Evolutionary conservation across 129 eudicot genomes (phyloP).

Genomic region (Kitagawia praeruptora): DNA sequence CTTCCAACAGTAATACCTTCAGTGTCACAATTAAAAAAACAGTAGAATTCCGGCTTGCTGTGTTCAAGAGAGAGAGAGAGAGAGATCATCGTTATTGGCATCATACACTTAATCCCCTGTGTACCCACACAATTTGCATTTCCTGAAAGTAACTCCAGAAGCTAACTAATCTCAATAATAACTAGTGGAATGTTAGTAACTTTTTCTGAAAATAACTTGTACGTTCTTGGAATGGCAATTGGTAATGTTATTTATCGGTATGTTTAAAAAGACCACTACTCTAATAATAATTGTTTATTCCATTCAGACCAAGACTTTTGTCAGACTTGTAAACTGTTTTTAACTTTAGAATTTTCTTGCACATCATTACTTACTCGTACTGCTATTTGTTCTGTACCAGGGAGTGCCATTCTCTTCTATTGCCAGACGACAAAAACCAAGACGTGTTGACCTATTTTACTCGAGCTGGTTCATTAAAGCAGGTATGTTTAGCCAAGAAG

Average conservation of each 20-base stretch:
- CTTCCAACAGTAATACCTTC: neutral
- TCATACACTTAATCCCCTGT: neutral
- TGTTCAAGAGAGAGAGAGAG: neutral
- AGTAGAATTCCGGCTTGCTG: neutral
- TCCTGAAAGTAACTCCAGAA: neutral
- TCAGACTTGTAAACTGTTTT: neutral
- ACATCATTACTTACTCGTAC: neutral
- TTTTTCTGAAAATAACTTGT: neutral
- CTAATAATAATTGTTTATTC: neutral
- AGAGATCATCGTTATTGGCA: neutral
- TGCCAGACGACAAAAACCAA: slow-evolving; percentile 68
- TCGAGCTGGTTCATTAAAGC: slow-evolving; percentile 89
- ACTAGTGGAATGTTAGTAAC: neutral
- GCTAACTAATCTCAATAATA: neutral
- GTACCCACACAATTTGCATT: neutral
- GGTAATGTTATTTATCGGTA: neutral
- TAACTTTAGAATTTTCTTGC: neutral
- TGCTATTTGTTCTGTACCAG: slow-evolving; percentile 25
- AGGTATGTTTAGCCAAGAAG: slow-evolving; percentile 28
- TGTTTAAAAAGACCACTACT: neutral
- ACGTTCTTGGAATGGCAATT: neutral
- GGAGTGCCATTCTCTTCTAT: slow-evolving; percentile 58
- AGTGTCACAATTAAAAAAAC: neutral
- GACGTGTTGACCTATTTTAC: slow-evolving; percentile 77
- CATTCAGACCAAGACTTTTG: neutral